phyloP scores from a whole-genome alignment of 176 grass and related monocot genomes.

The Cymbopogon citratus region DNA sequence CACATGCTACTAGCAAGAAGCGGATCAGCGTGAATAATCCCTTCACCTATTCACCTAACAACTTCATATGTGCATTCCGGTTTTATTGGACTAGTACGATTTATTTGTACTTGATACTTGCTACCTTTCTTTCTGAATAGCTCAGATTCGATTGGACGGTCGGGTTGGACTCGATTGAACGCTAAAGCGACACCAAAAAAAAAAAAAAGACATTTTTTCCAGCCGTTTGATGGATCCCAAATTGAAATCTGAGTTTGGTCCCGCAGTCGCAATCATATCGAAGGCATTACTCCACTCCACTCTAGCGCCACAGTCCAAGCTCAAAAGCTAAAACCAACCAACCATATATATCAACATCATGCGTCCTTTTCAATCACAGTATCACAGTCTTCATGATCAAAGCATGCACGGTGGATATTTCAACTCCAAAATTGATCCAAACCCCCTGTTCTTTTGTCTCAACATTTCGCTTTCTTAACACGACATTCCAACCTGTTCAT shows the following conservation, averaged over 20 bases:
- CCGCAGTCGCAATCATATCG: not conserved
- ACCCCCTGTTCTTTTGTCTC: not conserved
- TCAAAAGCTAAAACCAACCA: conserved; percentile 6
- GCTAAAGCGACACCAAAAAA: conserved; percentile 11
- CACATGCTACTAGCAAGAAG: not conserved
- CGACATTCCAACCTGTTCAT: not conserved
- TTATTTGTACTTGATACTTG: not conserved
- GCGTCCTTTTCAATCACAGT: not conserved
- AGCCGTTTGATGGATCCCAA: not conserved
- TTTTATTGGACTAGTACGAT: not conserved
- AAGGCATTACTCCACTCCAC: not conserved
- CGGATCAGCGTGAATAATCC: not conserved
- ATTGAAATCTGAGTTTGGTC: not conserved
- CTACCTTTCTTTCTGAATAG: not conserved
- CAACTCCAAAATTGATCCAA: not conserved
- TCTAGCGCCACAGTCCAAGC: not conserved
- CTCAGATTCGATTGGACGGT: not conserved
- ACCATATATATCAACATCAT: not conserved
- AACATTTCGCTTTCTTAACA: not conserved
- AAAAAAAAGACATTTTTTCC: not conserved
- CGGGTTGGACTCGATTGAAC: not conserved
- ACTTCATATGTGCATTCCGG: not conserved
- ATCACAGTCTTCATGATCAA: not conserved
- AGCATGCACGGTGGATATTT: not conserved
- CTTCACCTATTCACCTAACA: not conserved